Percentiles rank a stretch among this genome's conserved stretches.
Conservation (phyloP, 345 rosid species). For the Eucalyptus tenuipes region DNA sequence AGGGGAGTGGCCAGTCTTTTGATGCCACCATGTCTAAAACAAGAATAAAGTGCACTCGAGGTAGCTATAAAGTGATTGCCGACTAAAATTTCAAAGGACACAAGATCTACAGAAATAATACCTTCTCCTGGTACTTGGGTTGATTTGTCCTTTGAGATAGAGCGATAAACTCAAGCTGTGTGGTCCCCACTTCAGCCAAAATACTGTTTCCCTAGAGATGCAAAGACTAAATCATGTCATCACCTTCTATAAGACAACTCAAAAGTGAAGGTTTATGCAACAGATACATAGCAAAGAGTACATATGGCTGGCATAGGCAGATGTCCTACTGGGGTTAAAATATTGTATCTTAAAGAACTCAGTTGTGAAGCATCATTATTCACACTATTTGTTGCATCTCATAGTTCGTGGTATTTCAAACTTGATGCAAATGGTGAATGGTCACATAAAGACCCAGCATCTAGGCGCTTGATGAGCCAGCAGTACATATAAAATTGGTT, state of each 20-base stretch:
- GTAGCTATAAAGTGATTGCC: neutral
- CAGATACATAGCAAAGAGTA: neutral
- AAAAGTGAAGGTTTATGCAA: neutral
- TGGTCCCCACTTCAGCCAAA: conserved; percentile 94
- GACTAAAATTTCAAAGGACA: neutral
- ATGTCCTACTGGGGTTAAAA: neutral
- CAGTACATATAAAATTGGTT: neutral
- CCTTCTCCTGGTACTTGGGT: conserved; percentile 87
- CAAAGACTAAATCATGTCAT: neutral
- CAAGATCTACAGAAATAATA: neutral
- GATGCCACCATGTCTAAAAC: neutral
- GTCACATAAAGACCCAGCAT: neutral
- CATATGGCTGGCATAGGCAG: neutral
- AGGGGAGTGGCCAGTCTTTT: neutral
- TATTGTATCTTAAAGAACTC: neutral
- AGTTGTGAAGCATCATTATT: neutral
- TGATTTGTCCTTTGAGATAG: conserved; percentile 94
- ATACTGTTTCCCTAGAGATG: conserved; percentile 61
- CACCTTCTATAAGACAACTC: neutral
- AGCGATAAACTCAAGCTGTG: conserved; percentile 93
- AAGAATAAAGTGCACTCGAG: neutral
- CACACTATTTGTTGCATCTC: neutral
- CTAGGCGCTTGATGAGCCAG: neutral
- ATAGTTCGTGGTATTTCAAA: neutral
- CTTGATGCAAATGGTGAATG: neutral